Base-by-base conservation (phyloP, 2,329 filamentous ascomycete genomes). In the Thelonectria discophora region DNA sequence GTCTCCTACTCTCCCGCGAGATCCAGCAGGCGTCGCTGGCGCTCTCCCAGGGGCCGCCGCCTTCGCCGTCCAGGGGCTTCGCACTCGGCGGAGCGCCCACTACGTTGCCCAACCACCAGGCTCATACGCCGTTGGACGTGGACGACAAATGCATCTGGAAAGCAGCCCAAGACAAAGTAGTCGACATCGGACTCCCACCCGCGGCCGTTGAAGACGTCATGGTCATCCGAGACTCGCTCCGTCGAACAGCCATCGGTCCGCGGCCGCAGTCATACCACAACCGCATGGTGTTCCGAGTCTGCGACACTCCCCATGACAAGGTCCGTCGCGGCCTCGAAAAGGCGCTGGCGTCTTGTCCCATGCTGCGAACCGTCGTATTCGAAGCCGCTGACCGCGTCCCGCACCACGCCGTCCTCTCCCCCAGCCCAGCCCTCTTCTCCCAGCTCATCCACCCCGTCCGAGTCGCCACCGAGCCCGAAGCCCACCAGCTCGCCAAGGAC, bases 261-360 rank as follows among this genome's bases (percentile, higher is more conserved):
- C 69, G 76, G 20, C 72, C 74, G 10, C 74, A 76, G 60, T 76
- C 76, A 10, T 78, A 76, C 60, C 70, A 75, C 42, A 71, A 71
- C 55, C 74, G 74, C 42, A 67, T 77, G 50, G 69, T 73, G 11
- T 78, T 77, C 51, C 69, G 69, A 5, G 55, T 76, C 43, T 58
- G 62, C 5, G 58, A 62, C 45, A 52, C 64, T 32, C 32, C 57
- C 13, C 51, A 56, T 18, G 49, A 65, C 9, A 67, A 72, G 46
- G 68, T 78, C 20, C 69, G 69, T 17, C 62, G 54, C 11, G 75
- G 68, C 5, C 42, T 77, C 9, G 66, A 74, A 50, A 69, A 61
- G 32, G 72, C 69, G 1, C 58, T 78, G 18, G 18, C 55, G 2
- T 70, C 66, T 20, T 65, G 72, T 9, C 71, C 73, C 10, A 69